Evolutionary conservation across 2,329 filamentous ascomycete species (phyloP), one percentile per base, ranked within the genome.

Genomic region (Alternaria postmessia): DNA sequence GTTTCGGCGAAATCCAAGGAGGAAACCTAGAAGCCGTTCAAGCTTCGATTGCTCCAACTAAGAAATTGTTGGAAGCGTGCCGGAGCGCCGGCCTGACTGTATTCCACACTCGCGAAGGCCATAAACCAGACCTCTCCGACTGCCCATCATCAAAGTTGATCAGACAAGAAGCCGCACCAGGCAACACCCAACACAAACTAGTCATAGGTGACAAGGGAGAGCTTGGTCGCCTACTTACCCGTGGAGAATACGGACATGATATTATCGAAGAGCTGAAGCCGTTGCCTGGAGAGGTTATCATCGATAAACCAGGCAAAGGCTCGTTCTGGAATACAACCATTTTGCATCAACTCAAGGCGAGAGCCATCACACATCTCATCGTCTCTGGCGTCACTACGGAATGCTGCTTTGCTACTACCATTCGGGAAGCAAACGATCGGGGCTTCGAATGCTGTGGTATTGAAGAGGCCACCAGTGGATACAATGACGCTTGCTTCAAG

Each of bases 221-320:
- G 3, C 83, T 86, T 76, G 85, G 85, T n/a, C 74, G 83, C 47
- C 74, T 86, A 7, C 76, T 87, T 3, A 80, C 84, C 7, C 78
- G 83, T 26, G 85, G 85, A 32, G 84, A 86, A 71, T 82, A 83
- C 56, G 84, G 84, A 8, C 85, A 86, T 66, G 84, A 85, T 66
- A 81, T 87, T 42, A 78, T 87, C 20, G 83, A 86, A 67, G 85
- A 86, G 65, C 75, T 87, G 42, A 77, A 76, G 48, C 85, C 85
- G 1, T 66, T 80, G 36, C 81, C 84, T 2, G 81, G 81, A 14
- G 86, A 88, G 71, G 74, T 82, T 1, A 80, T 88, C 4, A 82
- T 88, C 44, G 85, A 88, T 70, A 87, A 87, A 72, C 83, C 84
- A 3, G 85, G 85, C 8, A 88, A 87, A 69, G 86, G 86, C 14